Evolutionary conservation across 441 rosid genomes (phyloP).

Genomic region (Rhodomyrtus psidioides): DNA sequence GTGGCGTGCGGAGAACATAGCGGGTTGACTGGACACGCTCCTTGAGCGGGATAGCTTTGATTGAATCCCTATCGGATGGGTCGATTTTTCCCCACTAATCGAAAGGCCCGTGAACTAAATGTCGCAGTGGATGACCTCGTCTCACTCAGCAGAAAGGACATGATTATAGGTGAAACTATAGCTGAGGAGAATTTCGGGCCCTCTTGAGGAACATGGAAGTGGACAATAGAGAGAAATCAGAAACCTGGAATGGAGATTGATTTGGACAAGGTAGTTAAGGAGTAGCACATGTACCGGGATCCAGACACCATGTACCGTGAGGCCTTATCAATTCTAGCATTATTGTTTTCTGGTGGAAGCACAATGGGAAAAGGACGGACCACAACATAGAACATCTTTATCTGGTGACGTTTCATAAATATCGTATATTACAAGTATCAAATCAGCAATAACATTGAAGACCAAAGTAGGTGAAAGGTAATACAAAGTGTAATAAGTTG

Average conservation of each 20-base stretch:
- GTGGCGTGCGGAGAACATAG: not conserved
- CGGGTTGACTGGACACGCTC: not conserved
- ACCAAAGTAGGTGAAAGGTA: not conserved
- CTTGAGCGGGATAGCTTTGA: too few relatives aligned
- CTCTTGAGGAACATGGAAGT: not conserved
- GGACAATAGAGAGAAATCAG: not conserved
- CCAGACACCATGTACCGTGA: not conserved
- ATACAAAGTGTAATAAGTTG: not conserved
- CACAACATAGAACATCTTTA: not conserved
- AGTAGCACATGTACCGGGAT: too few relatives aligned
- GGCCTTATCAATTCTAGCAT: too few relatives aligned
- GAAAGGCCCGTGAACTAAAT: not conserved
- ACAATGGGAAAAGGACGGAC: not conserved
- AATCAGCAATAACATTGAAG: not conserved
- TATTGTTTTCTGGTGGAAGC: not conserved
- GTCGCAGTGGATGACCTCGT: not conserved
- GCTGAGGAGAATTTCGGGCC: not conserved
- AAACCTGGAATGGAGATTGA: not conserved
- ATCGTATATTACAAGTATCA: not conserved
- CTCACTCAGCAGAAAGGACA: not conserved
- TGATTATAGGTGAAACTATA: not conserved
- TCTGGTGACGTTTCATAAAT: not conserved
- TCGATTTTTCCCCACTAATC: not conserved
- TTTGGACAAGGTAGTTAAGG: not conserved
- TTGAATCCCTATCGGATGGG: not conserved